Conservation (phyloP, 2,329 filamentous ascomycete species). For the Colletotrichum godetiae region DNA sequence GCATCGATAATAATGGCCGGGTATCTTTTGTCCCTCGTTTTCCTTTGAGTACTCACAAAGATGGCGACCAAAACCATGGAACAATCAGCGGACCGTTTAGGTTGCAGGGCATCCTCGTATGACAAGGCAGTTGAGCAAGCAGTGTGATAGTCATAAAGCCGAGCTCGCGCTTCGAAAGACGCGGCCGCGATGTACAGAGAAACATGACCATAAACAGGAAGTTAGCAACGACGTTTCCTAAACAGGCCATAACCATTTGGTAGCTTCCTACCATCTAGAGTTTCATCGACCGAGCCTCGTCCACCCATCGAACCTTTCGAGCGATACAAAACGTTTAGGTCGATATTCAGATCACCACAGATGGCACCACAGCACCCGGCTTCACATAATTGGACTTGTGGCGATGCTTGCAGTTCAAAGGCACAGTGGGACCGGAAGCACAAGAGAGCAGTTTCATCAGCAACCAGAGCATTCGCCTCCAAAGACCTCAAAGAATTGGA, state of each 20-base stretch:
- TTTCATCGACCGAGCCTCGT: neutral
- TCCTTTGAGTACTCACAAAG: neutral
- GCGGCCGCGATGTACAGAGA: neutral
- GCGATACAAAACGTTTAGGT: neutral
- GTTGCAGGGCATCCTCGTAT: neutral
- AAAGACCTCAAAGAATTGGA: slow-evolving; percentile 3
- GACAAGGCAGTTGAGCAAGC: neutral
- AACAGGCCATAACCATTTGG: neutral
- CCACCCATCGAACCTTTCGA: neutral
- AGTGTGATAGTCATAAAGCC: neutral
- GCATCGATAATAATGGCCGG: neutral
- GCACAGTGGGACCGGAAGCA: neutral
- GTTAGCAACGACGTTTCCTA: too few species aligned
- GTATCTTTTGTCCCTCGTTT: neutral
- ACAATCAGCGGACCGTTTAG: neutral
- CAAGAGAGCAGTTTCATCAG: neutral
- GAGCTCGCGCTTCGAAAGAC: neutral
- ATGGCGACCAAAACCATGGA: neutral
- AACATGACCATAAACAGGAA: neutral
- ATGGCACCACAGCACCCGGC: neutral
- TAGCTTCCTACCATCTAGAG: neutral
- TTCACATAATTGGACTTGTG: neutral
- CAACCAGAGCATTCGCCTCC: neutral
- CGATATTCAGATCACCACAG: neutral
- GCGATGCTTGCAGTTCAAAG: neutral